Evolutionary conservation across 169 alveolate genomes (phyloP).

Genomic region (Ichthyophthirius multifiliis): DNA sequence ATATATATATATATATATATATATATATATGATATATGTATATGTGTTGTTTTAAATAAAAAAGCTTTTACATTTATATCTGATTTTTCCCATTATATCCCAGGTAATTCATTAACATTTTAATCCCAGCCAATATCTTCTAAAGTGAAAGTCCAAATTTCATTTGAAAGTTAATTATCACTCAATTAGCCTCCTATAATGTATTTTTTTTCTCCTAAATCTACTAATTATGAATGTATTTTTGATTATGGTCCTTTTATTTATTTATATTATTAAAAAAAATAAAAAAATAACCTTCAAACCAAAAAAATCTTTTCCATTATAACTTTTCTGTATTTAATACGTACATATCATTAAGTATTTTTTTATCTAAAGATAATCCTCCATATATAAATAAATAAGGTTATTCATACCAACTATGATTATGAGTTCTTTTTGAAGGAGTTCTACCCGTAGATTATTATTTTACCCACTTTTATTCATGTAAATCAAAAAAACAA

Average conservation of each 20-base stretch:
- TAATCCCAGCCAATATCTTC: slow-evolving; percentile 41
- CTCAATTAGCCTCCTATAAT: slow-evolving; percentile 39
- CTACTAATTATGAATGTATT: slow-evolving; percentile 18
- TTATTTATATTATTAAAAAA: no score
- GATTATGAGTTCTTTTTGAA: slow-evolving; percentile 14
- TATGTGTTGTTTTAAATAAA: no score
- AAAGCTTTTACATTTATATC: background rate
- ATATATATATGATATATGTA: no score
- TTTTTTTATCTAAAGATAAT: slow-evolving; percentile 10
- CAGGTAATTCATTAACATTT: slow-evolving; percentile 7
- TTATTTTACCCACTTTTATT: slow-evolving; percentile 12
- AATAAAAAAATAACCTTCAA: no score
- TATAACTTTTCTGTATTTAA: slow-evolving; percentile 27
- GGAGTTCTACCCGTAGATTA: slow-evolving; percentile 33
- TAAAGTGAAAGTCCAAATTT: slow-evolving; percentile 27
- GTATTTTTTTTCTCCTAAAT: slow-evolving; percentile 22
- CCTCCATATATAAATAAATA: slow-evolving; percentile 38
- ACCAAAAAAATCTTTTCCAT: slow-evolving; percentile 42
- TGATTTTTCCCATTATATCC: slow-evolving; percentile 30
- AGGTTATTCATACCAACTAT: slow-evolving; percentile 41
- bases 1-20: background rate
- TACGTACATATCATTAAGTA: slow-evolving; percentile 36
- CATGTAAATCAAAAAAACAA: background rate
- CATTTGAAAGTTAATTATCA: slow-evolving; percentile 31
- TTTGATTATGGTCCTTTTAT: no score